Evolutionary conservation across 768 basidiomycete genomes (phyloP).

Genomic region (Lactarius psammicola): DNA sequence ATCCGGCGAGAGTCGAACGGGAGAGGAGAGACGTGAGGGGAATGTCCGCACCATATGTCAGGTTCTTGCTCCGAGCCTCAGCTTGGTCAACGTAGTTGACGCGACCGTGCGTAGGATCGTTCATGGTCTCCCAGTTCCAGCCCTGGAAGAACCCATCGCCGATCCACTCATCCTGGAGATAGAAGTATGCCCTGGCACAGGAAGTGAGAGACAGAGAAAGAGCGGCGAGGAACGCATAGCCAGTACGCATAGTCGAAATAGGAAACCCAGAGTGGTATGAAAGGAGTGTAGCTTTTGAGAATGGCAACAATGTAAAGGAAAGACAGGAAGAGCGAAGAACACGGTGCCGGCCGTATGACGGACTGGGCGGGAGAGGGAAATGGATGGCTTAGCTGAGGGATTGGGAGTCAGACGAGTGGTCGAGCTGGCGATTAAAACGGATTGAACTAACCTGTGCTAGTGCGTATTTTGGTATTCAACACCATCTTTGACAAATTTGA

Average conservation of each 20-base stretch:
- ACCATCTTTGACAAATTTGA: not conserved
- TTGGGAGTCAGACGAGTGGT: constrained; percentile 6
- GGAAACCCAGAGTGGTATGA: constrained; percentile 24
- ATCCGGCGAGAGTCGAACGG: not conserved
- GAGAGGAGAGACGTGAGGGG: too few relatives aligned
- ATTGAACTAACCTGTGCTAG: not conserved
- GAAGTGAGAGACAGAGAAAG: constrained; percentile 11
- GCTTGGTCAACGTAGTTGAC: constrained; percentile 54
- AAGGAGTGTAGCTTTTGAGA: constrained; percentile 28
- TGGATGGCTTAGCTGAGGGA: constrained; percentile 2
- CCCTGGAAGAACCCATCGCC: constrained; percentile 45
- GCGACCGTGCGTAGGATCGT: constrained; percentile 64
- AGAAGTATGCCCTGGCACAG: constrained; percentile 16
- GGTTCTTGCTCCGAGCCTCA: constrained; percentile 43
- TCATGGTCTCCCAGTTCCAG: constrained; percentile 49
- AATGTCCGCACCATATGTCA: constrained; percentile 45
- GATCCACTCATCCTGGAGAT: constrained; percentile 28
- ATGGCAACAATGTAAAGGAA: constrained; percentile 32
- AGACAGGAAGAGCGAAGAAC: constrained; percentile 30
- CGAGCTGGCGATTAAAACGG: not conserved
- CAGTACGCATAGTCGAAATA: constrained; percentile 37
- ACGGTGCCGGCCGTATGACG: constrained; percentile 18
- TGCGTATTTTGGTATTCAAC: constrained; percentile 7
- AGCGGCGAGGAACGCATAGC: constrained; percentile 30
- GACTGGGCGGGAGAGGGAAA: not conserved